Evolutionary conservation across 1,284 basidiomycete species (phyloP).

Genomic region (Thelephora terrestris): DNA sequence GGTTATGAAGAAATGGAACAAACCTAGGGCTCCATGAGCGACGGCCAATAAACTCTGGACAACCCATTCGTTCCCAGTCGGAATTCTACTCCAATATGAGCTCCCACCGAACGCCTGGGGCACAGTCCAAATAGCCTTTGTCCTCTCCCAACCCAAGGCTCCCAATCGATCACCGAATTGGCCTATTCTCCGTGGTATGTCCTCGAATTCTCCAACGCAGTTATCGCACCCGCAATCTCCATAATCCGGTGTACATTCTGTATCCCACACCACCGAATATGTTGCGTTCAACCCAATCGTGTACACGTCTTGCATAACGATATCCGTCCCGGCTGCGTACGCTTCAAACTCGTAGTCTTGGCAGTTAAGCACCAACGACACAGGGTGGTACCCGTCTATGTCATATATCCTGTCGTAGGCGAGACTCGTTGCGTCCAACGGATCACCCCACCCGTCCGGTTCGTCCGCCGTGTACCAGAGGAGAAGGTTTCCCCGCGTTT

Average conservation of each 20-base stretch:
- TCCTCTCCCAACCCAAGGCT: slow-evolving; percentile 52
- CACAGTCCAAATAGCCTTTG: slow-evolving; percentile 62
- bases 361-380: slow-evolving; percentile 68
- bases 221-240: slow-evolving; percentile 64
- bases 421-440: slow-evolving; percentile 45
- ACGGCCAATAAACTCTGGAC: slow-evolving; percentile 54
- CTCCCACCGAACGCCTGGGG: slow-evolving; percentile 65
- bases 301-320: slow-evolving; percentile 48
- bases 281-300: slow-evolving; percentile 62
- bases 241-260: slow-evolving; percentile 46
- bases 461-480: slow-evolving; percentile 75
- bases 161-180: slow-evolving; percentile 46
- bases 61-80: slow-evolving; percentile 60
- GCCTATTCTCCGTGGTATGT: slow-evolving; percentile 56
- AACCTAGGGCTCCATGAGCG: slow-evolving; percentile 59
- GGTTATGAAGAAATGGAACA: slow-evolving; percentile 4
- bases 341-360: slow-evolving; percentile 54
- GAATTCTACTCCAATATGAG: slow-evolving; percentile 56
- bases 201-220: slow-evolving; percentile 40
- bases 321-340: slow-evolving; percentile 50
- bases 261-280: slow-evolving; percentile 43
- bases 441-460: slow-evolving; percentile 61
- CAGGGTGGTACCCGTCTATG: slow-evolving; percentile 65
- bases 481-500: slow-evolving; percentile 54
- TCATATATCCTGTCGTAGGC: slow-evolving; percentile 57